Conservation (phyloP, 805 yeast genomes). For the Maudiozyma bulderi region DNA sequence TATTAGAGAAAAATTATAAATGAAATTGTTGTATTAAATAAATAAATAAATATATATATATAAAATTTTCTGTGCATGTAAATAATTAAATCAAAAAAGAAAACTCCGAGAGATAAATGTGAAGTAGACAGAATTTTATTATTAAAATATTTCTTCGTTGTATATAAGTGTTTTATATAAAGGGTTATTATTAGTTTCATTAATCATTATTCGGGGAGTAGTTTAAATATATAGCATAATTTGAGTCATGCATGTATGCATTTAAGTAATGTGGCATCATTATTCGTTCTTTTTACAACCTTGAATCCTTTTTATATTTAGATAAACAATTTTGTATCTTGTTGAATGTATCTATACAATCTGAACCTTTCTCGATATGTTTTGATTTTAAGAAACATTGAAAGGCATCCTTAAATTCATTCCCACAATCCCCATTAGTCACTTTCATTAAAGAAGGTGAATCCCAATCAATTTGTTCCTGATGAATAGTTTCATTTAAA, state of each 20-base stretch:
- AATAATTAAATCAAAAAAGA: no score
- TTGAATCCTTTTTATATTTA: neutral
- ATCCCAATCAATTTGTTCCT: conserved; percentile 99
- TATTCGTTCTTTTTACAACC: neutral
- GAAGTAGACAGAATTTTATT: no score
- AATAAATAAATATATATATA: neutral
- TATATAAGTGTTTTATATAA: no score
- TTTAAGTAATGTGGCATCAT: no score
- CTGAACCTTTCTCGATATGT: conserved; percentile 92
- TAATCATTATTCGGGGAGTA: no score
- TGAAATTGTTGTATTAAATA: conserved; percentile 11
- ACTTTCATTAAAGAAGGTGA: conserved; percentile 99
- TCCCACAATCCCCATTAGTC: conserved; percentile 99
- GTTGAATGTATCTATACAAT: conserved; percentile 84
- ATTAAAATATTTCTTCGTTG: no score
- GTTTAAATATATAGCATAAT: no score
- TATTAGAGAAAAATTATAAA: conserved; percentile 41
- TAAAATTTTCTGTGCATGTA: neutral
- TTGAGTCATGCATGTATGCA: no score
- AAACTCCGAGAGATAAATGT: no score
- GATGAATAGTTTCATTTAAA: conserved; percentile 34
- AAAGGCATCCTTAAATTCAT: conserved; percentile 88
- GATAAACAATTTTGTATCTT: conserved; percentile 87
- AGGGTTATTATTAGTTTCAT: no score
- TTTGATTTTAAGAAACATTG: conserved; percentile 90